Base-by-base conservation (phyloP, 2,329 filamentous ascomycete genomes). In the Paecilomyces formosus region DNA sequence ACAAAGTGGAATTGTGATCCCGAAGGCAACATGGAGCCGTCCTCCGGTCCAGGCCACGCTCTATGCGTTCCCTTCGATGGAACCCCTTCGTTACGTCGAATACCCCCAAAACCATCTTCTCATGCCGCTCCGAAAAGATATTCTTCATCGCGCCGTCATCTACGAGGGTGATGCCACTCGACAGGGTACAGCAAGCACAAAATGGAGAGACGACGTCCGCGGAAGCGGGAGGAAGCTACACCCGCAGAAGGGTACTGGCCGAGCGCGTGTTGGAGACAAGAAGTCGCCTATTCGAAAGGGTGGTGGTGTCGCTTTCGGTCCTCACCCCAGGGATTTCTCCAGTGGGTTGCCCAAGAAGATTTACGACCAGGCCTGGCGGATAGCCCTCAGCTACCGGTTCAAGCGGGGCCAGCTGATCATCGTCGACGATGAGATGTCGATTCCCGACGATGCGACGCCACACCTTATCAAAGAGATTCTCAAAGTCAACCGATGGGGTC, bases 351-450 rank as follows among this genome's bases (percentile, higher is more conserved):
- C 88, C 67, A 83, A 83, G 71, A 97, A 97, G 79, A 85, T 96
- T 54, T 99, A 99, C 78, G 92, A 97, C 76, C 82, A 95, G 67
- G 94, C 94, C 9, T 97, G 91, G 90, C 86, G 94, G 71, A 97
- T 89, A 51, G 94, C 94, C 11, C 82, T 99, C 64, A 94, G 89
- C 70, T 96, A 96, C 79, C 86, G 94, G 60, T 97, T 94, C 77
- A 82, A 88, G 64, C 85, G 87, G 64, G 94, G 92, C 54, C 90
- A 97, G 78, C 79, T 99, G 68, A 80, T 97, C 64, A 85, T 99
- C 50, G 87, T 94, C 67, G 87, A 93, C 69, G 88, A 91, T 68
- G 86, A 92, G 63, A 83, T 96, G 62, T 76, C 82, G 60, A 79
- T 85, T 53, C 86, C 88, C 58, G 77, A 82, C 52, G 70, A 69